A percentile compares a stretch with the other conserved stretches of the same genome.
phyloP scores from a whole-genome alignment of 2,329 filamentous ascomycete genomes.

The Aspergillus novofumigatus region DNA sequence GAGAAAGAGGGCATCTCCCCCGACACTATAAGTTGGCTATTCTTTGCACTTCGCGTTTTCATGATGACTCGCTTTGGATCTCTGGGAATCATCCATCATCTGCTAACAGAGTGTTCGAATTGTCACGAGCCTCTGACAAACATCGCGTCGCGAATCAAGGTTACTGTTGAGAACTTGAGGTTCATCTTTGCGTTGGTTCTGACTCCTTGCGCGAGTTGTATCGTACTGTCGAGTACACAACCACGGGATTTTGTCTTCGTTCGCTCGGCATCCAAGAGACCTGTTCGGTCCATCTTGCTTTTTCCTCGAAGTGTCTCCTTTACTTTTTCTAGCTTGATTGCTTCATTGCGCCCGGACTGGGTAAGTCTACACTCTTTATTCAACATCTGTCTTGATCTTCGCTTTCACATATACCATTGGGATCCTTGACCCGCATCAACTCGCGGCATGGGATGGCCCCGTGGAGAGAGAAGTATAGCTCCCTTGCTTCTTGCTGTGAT shows the following conservation, averaged over 20 bases:
- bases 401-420: not conserved
- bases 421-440: not conserved
- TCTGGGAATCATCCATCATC: not conserved
- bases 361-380: not conserved
- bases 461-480: not conserved
- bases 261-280: not conserved
- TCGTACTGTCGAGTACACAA: not conserved
- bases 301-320: not conserved
- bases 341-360: not conserved
- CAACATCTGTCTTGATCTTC: not conserved
- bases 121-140: not conserved
- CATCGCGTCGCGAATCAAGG: not conserved
- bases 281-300: not conserved
- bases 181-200: not conserved
- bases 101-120: not conserved
- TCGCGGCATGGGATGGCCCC: not conserved
- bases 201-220: not conserved
- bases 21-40: not conserved
- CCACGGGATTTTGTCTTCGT: not conserved
- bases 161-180: not conserved
- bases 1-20: not conserved
- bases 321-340: not conserved
- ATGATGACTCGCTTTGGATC: not conserved
- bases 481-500: not conserved
- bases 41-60: not conserved